Evolutionary conservation across 1,139 yeast genomes (phyloP), one percentile per base, ranked within the genome.

Genomic region (Candida dubliniensis): DNA sequence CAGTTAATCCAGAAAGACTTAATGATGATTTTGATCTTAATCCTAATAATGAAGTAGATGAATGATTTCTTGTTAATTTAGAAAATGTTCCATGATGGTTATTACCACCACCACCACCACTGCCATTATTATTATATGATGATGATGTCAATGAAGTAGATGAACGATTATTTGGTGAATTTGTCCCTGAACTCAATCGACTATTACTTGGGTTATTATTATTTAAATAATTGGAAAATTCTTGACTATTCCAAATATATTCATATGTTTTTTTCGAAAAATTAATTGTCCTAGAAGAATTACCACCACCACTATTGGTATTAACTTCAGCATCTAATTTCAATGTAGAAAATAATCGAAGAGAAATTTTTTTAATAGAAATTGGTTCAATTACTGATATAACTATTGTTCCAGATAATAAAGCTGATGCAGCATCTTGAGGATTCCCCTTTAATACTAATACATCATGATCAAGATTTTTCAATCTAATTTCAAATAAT

Each of bases 371-470:
- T 57, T 80, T 84, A 42, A 93, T 75, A 8, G 81, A 69, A 47
- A 89, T 68, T 1, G 96, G 89, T 53, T 93, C 98, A 27, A 77
- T 71, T 1, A 88, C 81, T 0, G 95, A 79, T 29, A 93, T 66
- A 1, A 87, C 93, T 23, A 93, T 82, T 23, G 81, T 81, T 5
- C 99, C 99, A 1, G 84, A 69, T 31, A 93, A 63, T 11, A 86
- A 66, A 1, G 82, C 87, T 1, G 96, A 84, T 0, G 89, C 77
- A 0, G 98, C 96, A 45, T 84, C 93, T 38, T 77, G 76, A 2
- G 86, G 80, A 2, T 81, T 57, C 1, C 99, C 99, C 55, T 91
- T 84, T 32, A 93, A 64, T 4, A 93, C 80, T 14, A 93, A 67
- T 7, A 90, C 95, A 58, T 90, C 96, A 51, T 84, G 85, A 39